These are phyloP conservation scores for Monosporozyma yasuniensis DNA, from an alignment of 805 yeast genomes.

Conservation along the genomic window DNA sequence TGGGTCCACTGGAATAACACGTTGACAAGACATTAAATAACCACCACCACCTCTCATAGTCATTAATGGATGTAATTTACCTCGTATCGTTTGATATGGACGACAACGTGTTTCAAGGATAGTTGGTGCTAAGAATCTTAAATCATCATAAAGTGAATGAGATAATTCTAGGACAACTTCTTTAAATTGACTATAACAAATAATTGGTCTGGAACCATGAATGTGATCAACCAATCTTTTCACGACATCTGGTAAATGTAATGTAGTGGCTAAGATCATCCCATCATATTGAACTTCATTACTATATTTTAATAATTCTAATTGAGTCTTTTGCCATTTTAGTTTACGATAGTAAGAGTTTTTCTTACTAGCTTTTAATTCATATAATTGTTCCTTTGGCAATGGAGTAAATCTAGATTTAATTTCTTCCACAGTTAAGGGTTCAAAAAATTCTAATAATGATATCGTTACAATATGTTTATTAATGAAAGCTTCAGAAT, in stretches of 20 bases:
- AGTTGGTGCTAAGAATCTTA: constrained; percentile 71
- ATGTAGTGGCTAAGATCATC: constrained; percentile 60
- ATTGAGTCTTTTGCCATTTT: constrained; percentile 35
- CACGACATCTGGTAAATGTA: constrained; percentile 58
- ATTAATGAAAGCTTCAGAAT: constrained; percentile 42
- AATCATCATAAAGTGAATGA: constrained; percentile 59
- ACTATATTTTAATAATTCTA: constrained; percentile 43
- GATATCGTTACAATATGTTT: constrained; percentile 61
- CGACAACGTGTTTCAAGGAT: constrained; percentile 76
- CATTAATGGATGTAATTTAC: constrained; percentile 92
- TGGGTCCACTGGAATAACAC: constrained; percentile 51
- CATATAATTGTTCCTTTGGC: constrained; percentile 44
- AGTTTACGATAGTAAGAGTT: constrained; percentile 60
- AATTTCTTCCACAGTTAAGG: constrained; percentile 43
- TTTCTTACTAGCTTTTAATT: constrained; percentile 49
- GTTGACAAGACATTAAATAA: constrained; percentile 64
- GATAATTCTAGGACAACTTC: constrained; percentile 63
- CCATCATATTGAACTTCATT: constrained; percentile 59
- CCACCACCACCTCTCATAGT: constrained; percentile 92
- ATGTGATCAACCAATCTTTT: constrained; percentile 53
- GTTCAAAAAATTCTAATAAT: constrained; percentile 74
- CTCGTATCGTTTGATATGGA: constrained; percentile 86
- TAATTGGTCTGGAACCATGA: constrained; percentile 83
- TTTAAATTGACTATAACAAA: constrained; percentile 71
- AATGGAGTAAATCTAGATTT: constrained; percentile 32